Evolutionary conservation across 2,329 filamentous ascomycete species (phyloP).

Genomic region (Sporothrix mexicana): DNA sequence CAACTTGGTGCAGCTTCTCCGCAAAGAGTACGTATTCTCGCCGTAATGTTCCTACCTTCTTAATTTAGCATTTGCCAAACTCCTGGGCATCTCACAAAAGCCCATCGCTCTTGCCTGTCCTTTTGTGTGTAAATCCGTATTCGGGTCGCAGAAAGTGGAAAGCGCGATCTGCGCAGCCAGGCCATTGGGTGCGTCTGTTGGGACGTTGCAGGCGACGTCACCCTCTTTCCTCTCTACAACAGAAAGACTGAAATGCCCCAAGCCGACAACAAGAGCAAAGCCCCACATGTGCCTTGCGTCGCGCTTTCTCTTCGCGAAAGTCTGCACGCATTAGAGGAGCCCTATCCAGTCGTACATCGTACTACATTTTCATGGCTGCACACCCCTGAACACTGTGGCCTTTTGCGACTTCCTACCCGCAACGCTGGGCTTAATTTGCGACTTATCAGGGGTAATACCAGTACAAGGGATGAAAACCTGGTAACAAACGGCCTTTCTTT

Average conservation of each 20-base stretch:
- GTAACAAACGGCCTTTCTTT: conserved; percentile 9
- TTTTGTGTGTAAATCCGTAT: not conserved
- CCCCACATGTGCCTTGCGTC: conserved; percentile 28
- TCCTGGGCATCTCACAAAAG: not conserved
- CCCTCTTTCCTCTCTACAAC: not conserved
- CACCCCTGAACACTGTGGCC: conserved; percentile 33
- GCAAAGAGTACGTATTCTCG: conserved; percentile 9
- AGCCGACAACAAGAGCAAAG: not conserved
- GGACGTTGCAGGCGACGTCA: conserved; percentile 32
- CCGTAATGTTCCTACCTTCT: conserved; percentile 4
- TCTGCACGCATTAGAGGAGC: too few species aligned
- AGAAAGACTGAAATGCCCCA: not conserved
- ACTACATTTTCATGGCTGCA: not conserved
- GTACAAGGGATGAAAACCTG: conserved; percentile 24
- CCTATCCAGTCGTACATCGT: not conserved
- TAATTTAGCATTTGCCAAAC: not conserved
- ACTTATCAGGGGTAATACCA: conserved; percentile 26
- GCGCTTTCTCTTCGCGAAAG: conserved; percentile 25
- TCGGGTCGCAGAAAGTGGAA: conserved; percentile 23
- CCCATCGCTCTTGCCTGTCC: conserved; percentile 10
- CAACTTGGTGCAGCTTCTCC: not conserved
- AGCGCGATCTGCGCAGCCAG: conserved; percentile 28
- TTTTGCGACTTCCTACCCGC: conserved; percentile 22
- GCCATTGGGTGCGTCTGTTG: not conserved
- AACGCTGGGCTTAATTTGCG: conserved; percentile 22